Evolutionary conservation across 2,329 filamentous ascomycete genomes (phyloP), one percentile per base, ranked within the genome.

Genomic region (Waltergamsia citrina): DNA sequence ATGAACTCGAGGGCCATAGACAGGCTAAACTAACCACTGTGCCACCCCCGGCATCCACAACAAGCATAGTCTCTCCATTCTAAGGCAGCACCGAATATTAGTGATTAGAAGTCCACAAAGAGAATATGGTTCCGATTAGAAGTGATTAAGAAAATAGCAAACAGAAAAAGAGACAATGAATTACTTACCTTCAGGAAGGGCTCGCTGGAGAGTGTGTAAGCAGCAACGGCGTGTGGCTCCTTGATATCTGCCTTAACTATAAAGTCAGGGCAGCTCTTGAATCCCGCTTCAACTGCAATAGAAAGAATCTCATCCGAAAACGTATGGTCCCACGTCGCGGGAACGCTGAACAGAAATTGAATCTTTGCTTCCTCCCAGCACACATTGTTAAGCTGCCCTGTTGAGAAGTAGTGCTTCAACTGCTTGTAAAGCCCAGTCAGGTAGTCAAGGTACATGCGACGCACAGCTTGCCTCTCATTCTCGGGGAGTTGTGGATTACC

Each of bases 31-130:
- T 32, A 12, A 32, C 29, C 17, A 32, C 29, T 32, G 29, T 32
- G 15, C 29, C 29, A 19, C 29, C 29, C 17, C 29, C 29, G n/a
- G 29, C 29, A 21, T 32, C 29, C 12, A 32, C 22, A 16, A 32
- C 17, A 9, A 32, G 18, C 29, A 32, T 20, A 16, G 29, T 32
- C 18, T 32, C 9, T 10, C 29, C 29, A 16, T 16, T 22, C 29
- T 32, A 16, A 12, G 22, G n/a, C n/a, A n/a, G n/a, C n/a, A n/a
- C n/a, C n/a, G n/a, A n/a, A n/a, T n/a, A n/a, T n/a, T n/a, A n/a
- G n/a, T n/a, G n/a, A n/a, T n/a, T n/a, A n/a, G n/a, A n/a, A n/a
- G n/a, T n/a, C n/a, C n/a, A 20, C 19, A 32, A 19, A 5, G 18
- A 3, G 18, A 32, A 32, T 8, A 21, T 5, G 11, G 29, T 19